Conservation (phyloP, 2,329 filamentous ascomycete species). For the Aspergillus ustus region DNA sequence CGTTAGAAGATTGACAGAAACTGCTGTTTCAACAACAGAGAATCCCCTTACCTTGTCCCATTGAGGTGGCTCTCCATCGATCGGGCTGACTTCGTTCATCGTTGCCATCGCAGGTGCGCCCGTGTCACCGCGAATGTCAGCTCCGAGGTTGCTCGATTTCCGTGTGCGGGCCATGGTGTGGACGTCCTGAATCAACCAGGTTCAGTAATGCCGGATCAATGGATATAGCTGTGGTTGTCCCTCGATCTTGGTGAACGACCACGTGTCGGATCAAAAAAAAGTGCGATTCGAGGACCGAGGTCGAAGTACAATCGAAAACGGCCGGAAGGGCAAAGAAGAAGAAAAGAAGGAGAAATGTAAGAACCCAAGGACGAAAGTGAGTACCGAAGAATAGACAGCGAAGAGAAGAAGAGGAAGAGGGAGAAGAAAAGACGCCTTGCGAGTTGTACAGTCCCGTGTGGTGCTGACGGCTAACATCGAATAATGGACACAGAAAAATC, state of each 20-base stretch:
- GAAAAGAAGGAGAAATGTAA: not conserved
- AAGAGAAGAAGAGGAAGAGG: slow-evolving; percentile 5
- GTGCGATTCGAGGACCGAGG: slow-evolving; percentile 1
- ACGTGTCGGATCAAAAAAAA: slow-evolving; percentile 2
- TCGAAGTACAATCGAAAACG: not conserved
- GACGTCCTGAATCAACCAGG: not conserved
- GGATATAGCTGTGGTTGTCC: not conserved
- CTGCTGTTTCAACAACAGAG: not conserved
- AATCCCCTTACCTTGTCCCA: slow-evolving; percentile 36
- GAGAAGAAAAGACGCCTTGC: not conserved
- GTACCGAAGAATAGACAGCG: not conserved
- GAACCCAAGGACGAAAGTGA: not conserved
- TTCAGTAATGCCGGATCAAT: not conserved
- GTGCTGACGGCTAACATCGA: slow-evolving; percentile 12
- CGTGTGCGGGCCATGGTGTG: slow-evolving; percentile 45
- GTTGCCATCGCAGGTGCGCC: slow-evolving; percentile 52
- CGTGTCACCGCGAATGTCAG: slow-evolving; percentile 53
- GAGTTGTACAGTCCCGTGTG: slow-evolving; percentile 5
- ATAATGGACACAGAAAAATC: slow-evolving; percentile 9
- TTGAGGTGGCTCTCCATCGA: slow-evolving; percentile 34
- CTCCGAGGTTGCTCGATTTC: slow-evolving; percentile 51
- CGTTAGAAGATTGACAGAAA: slow-evolving; percentile 12
- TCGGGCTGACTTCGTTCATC: slow-evolving; percentile 44
- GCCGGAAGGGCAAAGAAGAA: not conserved
- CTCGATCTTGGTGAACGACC: not conserved